Evolutionary conservation across 805 yeast genomes (phyloP).

Genomic region (Teunomyces tritomae): DNA sequence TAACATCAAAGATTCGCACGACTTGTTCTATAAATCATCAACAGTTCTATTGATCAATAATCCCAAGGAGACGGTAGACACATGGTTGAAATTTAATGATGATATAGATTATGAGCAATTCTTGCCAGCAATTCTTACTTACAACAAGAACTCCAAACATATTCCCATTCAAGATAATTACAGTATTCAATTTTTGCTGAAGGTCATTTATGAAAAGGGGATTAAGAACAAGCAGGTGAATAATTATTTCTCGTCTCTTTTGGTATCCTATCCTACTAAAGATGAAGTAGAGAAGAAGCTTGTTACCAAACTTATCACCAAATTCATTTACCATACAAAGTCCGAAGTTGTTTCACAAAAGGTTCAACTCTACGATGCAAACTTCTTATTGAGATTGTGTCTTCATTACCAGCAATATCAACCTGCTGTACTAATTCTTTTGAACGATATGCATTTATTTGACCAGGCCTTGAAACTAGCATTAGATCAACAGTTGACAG

Average conservation of each 20-base stretch:
- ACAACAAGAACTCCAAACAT: slow-evolving; percentile 47
- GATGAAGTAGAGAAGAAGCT: slow-evolving; percentile 45
- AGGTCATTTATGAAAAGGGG: slow-evolving; percentile 42
- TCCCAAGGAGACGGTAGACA: slow-evolving; percentile 68
- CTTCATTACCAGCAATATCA: slow-evolving; percentile 54
- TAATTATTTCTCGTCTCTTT: slow-evolving; percentile 66
- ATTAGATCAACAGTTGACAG: slow-evolving; percentile 54
- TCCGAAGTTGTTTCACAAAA: slow-evolving; percentile 9
- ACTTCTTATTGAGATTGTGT: slow-evolving; percentile 74
- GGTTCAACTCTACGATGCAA: slow-evolving; percentile 52
- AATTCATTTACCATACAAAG: slow-evolving; percentile 27
- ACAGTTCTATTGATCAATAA: slow-evolving; percentile 64
- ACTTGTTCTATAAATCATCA: slow-evolving; percentile 62
- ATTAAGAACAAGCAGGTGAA: slow-evolving; percentile 50
- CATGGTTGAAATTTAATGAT: slow-evolving; percentile 63
- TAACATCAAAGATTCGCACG: slow-evolving; percentile 13
- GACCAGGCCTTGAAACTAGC: slow-evolving; percentile 84
- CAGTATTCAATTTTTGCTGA: slow-evolving; percentile 61
- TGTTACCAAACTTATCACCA: slow-evolving; percentile 28
- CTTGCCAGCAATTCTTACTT: slow-evolving; percentile 73
- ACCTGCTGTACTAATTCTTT: slow-evolving; percentile 72
- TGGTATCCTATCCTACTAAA: slow-evolving; percentile 44
- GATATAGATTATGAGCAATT: slow-evolving; percentile 59
- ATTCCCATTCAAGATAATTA: slow-evolving; percentile 52
- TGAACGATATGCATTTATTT: slow-evolving; percentile 58